Evolutionary conservation across 2,329 filamentous ascomycete species (phyloP), one percentile per base, ranked within the genome.

Genomic region (Paracoccidioides brasiliensis): DNA sequence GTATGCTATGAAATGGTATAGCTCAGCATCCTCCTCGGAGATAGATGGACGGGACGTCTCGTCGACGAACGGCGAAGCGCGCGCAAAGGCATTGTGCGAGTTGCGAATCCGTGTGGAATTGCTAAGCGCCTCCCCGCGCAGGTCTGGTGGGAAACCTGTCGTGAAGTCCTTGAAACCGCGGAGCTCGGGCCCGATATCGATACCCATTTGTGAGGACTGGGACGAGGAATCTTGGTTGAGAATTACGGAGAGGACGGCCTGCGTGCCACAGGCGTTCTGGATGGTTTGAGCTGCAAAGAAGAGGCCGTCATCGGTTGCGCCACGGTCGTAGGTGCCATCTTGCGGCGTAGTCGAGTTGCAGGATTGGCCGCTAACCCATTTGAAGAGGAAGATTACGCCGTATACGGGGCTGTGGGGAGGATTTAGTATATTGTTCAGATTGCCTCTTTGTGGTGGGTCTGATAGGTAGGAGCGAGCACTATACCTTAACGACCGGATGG

Each of bases 381-480:
- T 97, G 83, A 98, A 98, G 70, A 98, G 88, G 74, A 98, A 98
- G 67, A 98, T 96, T 63, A 98, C 89, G 66, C 93, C 93, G 74
- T 95, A 94, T 54, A 95, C 79, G 15, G 88, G 86, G 63, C 85
- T 83, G 59, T 55, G 15, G 22, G 45, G 14, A 28, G 53, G 2
- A 22, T 22, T 22, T 22, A 22, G 22, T 22, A 22, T 22, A 22
- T 22, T 22, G 22, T 22, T 22, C n/a, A 37, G 30, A 30, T 22
- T 57, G 52, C 22, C 55, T 22, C 46, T 22, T 22, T 14, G 50
- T 35, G 56, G 22, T 46, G 33, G 22, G n/a, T 30, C 12, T 9
- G 1, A 32, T 28, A 15, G 33, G 42, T 33, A 42, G 30, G 35
- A 53, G 22, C 53, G 50, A 8, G 44, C 43, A 2, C 37, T n/a